These are phyloP conservation scores for Ogataea pilisensis DNA, from an alignment of 805 yeast genomes.

Conservation along the genomic window DNA sequence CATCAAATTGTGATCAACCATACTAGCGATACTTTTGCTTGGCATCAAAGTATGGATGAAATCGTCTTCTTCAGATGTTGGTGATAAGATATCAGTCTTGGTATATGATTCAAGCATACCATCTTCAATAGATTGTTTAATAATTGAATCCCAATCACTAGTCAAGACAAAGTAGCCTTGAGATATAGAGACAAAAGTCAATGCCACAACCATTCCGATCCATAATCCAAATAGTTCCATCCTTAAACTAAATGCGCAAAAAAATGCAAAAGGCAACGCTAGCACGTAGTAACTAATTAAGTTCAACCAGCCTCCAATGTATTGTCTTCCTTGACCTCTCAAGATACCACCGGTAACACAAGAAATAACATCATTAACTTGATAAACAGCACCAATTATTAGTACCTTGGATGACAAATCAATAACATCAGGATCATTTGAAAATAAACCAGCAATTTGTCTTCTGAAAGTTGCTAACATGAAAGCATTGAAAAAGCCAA, in stretches of 20 bases:
- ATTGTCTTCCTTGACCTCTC: slow-evolving; percentile 75
- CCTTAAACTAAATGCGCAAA: slow-evolving; percentile 47
- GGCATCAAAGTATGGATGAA: slow-evolving; percentile 8
- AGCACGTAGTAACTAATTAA: slow-evolving; percentile 54
- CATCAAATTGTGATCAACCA: slow-evolving; percentile 26
- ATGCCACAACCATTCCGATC: slow-evolving; percentile 55
- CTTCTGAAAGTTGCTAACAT: slow-evolving; percentile 40
- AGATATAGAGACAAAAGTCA: slow-evolving; percentile 42
- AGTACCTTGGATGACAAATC: slow-evolving; percentile 45
- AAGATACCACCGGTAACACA: slow-evolving; percentile 73
- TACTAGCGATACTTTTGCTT: slow-evolving; percentile 9
- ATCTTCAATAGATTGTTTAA: slow-evolving; percentile 27
- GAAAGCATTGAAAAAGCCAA: slow-evolving; percentile 44
- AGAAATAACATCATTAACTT: slow-evolving; percentile 63
- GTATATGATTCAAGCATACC: slow-evolving; percentile 15
- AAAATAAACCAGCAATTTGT: slow-evolving; percentile 49
- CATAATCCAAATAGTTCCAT: slow-evolving; percentile 57
- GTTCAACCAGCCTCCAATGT: slow-evolving; percentile 57
- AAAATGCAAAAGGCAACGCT: slow-evolving; percentile 58
- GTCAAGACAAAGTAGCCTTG: slow-evolving; percentile 33
- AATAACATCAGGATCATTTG: slow-evolving; percentile 56
- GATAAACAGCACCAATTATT: slow-evolving; percentile 65
- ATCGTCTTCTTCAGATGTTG: slow-evolving; percentile 3
- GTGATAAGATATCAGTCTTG: neutral
- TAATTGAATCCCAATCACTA: slow-evolving; percentile 31